Percentiles rank a stretch among this genome's conserved stretches.
Conservation (phyloP, 2,329 filamentous ascomycete species). For the Aureobasidium leucospermi region DNA sequence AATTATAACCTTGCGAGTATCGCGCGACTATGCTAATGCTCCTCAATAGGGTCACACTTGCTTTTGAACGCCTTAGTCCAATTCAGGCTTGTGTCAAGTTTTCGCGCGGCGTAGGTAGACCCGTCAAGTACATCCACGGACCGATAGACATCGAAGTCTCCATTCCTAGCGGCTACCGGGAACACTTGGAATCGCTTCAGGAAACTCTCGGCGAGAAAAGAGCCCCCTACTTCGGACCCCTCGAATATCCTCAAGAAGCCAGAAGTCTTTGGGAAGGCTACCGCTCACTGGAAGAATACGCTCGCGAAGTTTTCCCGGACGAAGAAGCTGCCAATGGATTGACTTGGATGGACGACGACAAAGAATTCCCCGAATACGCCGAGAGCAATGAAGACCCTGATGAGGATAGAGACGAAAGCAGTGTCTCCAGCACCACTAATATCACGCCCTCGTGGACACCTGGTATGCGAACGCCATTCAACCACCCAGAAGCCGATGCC, state of each 20-base stretch:
- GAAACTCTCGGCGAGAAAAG: conserved; percentile 51
- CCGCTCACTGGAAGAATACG: conserved; percentile 87
- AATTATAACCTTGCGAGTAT: not conserved
- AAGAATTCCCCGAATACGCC: conserved; percentile 14
- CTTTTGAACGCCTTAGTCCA: conserved; percentile 83
- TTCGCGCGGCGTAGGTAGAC: conserved; percentile 66
- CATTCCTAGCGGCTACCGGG: conserved; percentile 79
- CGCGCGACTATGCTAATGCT: not conserved
- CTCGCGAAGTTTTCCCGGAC: conserved; percentile 83
- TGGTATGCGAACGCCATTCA: conserved; percentile 15
- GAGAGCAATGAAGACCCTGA: conserved; percentile 18
- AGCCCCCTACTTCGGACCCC: conserved; percentile 56
- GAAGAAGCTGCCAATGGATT: conserved; percentile 92
- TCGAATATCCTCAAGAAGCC: conserved; percentile 62
- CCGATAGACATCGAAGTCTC: conserved; percentile 79
- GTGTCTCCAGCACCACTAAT: conserved; percentile 8
- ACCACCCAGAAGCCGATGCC: conserved; percentile 15
- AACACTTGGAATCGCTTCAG: conserved; percentile 67
- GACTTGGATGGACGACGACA: conserved; percentile 73
- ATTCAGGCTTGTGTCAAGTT: conserved; percentile 76
- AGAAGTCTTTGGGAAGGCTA: conserved; percentile 86
- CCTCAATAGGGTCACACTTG: conserved; percentile 65
- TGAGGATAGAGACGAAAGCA: conserved; percentile 13
- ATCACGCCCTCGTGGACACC: conserved; percentile 15
- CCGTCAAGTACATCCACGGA: conserved; percentile 68